Evolutionary conservation across 495 filamentous ascomycete species (phyloP).

Genomic region (Hypoxylon subgilvum): DNA sequence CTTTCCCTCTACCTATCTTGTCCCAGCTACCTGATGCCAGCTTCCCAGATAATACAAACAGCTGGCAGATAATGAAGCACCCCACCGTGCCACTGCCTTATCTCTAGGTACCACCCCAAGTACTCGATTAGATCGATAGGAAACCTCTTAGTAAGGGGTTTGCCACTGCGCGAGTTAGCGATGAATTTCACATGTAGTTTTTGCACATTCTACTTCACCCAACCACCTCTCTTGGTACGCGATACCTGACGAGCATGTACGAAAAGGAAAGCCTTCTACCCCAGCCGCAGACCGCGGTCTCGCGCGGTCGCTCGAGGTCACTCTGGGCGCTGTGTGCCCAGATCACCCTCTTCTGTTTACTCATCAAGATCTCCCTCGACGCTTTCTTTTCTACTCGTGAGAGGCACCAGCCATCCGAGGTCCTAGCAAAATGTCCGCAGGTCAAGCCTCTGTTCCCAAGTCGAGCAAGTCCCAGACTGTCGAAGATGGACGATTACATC

Average conservation of each 20-base stretch:
- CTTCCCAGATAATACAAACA: too few species aligned
- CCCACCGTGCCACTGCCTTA: background rate
- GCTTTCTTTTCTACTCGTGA: background rate
- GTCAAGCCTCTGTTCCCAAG: slow-evolving; percentile 34
- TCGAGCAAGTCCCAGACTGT: slow-evolving; percentile 23
- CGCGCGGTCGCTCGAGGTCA: slow-evolving; percentile 1
- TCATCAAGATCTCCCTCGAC: slow-evolving; percentile 9
- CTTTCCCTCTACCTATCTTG: too few species aligned
- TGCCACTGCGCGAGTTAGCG: background rate
- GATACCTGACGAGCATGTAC: slow-evolving; percentile 1
- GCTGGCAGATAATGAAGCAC: background rate
- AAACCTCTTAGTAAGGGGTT: too few species aligned
- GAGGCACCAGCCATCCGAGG: background rate
- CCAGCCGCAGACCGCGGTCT: slow-evolving; percentile 1
- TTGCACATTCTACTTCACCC: background rate
- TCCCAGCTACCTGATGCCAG: too few species aligned
- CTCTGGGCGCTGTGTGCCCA: slow-evolving; percentile 3
- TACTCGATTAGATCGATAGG: too few species aligned
- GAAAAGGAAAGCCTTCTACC: slow-evolving; percentile 25
- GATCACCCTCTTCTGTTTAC: background rate
- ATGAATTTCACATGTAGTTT: background rate
- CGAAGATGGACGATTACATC: slow-evolving; percentile 35
- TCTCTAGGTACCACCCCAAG: too few species aligned
- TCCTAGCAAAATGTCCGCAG: slow-evolving; percentile 32
- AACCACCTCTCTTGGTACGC: background rate